Conservation (phyloP, 2,329 filamentous ascomycete species). For the Cladosporium cucumerinum region DNA sequence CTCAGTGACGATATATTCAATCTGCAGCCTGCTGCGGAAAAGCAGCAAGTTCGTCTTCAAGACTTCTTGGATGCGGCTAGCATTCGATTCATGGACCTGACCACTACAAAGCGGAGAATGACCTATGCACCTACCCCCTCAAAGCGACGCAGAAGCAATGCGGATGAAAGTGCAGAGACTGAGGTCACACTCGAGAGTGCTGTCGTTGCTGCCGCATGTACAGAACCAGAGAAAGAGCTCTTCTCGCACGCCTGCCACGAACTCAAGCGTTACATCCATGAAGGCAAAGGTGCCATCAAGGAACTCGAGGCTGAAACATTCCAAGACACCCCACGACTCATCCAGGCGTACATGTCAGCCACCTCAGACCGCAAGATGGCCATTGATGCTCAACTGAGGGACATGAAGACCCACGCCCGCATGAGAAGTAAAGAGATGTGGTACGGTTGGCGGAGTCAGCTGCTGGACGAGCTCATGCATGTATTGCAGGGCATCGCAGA, state of each 20-base stretch:
- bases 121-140: conserved; percentile 61
- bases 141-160: conserved; percentile 30
- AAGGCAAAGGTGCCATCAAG: conserved; percentile 82
- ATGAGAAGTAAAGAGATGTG: conserved; percentile 92
- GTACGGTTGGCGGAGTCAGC: conserved; percentile 96
- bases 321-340: conserved; percentile 85
- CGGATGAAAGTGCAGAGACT: conserved; percentile 34
- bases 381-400: conserved; percentile 97
- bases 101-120: conserved; percentile 88
- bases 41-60: conserved; percentile 61
- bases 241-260: conserved; percentile 95
- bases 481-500: conserved; percentile 72
- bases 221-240: conserved; percentile 85
- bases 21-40: conserved; percentile 18
- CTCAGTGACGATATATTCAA: conserved; percentile 29
- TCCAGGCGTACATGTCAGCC: conserved; percentile 86
- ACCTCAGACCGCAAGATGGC: conserved; percentile 75
- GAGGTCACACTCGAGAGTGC: conserved; percentile 63
- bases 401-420: conserved; percentile 89
- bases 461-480: conserved; percentile 76
- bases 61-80: conserved; percentile 94
- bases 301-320: conserved; percentile 87
- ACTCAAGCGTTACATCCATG: conserved; percentile 93
- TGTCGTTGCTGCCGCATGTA: conserved; percentile 85
- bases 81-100: conserved; percentile 97